phyloP scores from a whole-genome alignment of 2,329 filamentous ascomycete species.

The Lasiodiplodia hormozganensis region DNA sequence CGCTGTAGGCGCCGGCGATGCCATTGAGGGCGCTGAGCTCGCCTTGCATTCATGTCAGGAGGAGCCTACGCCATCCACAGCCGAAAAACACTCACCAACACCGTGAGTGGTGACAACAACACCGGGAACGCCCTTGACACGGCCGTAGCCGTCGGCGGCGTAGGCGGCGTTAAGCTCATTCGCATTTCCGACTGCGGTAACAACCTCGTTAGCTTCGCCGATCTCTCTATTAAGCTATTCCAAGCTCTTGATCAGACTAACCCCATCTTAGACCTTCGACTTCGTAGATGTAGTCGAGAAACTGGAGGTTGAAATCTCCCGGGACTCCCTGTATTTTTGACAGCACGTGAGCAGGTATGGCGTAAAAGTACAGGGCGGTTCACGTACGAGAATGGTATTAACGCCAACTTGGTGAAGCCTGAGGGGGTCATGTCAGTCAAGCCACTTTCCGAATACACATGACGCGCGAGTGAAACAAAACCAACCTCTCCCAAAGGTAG shows the following conservation, averaged over 20 bases:
- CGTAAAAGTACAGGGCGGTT: not conserved
- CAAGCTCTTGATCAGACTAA: constrained; percentile 25
- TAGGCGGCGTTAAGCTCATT: constrained; percentile 67
- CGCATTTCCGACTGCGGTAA: constrained; percentile 55
- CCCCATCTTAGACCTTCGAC: constrained; percentile 48
- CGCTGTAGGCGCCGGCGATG: constrained; percentile 52
- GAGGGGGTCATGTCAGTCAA: not conserved
- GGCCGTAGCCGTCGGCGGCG: constrained; percentile 64
- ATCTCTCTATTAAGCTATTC: not conserved
- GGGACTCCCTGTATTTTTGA: constrained; percentile 44
- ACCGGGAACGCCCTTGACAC: constrained; percentile 55
- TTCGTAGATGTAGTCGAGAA: constrained; percentile 53
- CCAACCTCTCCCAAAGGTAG: constrained; percentile 50
- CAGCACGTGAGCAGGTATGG: constrained; percentile 15
- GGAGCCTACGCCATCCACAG: not conserved
- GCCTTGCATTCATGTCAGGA: constrained; percentile 31
- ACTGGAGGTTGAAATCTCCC: constrained; percentile 55
- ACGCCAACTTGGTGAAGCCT: constrained; percentile 51
- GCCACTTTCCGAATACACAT: not conserved
- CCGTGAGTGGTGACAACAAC: constrained; percentile 66
- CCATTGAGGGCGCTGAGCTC: constrained; percentile 56
- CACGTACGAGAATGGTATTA: constrained; percentile 46
- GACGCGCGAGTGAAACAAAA: not conserved
- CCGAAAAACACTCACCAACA: constrained; percentile 52
- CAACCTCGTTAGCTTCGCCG: not conserved